Evolutionary conservation across 306 rosid species (phyloP).

Genomic region (Quercus berberidifolia): DNA sequence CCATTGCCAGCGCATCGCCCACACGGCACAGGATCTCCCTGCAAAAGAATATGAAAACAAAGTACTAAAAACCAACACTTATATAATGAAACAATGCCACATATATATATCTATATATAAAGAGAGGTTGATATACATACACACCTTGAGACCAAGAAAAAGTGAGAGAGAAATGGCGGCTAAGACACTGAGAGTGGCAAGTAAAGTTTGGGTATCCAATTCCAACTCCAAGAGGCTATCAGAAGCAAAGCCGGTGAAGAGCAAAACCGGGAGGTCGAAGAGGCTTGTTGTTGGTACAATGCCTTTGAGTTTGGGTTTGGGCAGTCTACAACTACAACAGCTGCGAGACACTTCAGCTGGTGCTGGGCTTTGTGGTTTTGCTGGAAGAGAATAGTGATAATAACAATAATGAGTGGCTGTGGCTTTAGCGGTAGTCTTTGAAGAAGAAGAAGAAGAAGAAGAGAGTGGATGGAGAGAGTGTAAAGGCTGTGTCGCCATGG

Average conservation of each 20-base stretch:
- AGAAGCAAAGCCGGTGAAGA: slow-evolving; percentile 33
- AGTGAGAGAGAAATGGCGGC: slow-evolving; percentile 90
- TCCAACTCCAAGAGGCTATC: slow-evolving; percentile 34
- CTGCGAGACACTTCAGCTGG: slow-evolving; percentile 9
- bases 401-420: slow-evolving; percentile 20
- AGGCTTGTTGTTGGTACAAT: slow-evolving; percentile 33
- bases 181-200: slow-evolving; percentile 72
- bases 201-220: slow-evolving; percentile 77
- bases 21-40: slow-evolving; percentile 97
- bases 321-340: slow-evolving; percentile 22
- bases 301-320: slow-evolving; percentile 33
- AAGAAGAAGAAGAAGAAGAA: slow-evolving; percentile 26
- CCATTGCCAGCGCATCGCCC: slow-evolving; percentile 96
- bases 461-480: slow-evolving; percentile 45
- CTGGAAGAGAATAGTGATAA: slow-evolving; percentile 22
- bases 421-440: slow-evolving; percentile 18
- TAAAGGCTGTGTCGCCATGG: slow-evolving; percentile 64
- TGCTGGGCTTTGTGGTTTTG: slow-evolving; percentile 29
- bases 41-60: slow-evolving; percentile 16
- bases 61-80: not conserved
- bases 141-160: slow-evolving; percentile 85
- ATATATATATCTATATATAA: too few relatives aligned
- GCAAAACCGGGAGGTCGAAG: slow-evolving; percentile 56
- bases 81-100: too few relatives aligned
- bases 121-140: too few relatives aligned